Conservation (phyloP, 2,329 filamentous ascomycete species). For the Talaromyces sp. region DNA sequence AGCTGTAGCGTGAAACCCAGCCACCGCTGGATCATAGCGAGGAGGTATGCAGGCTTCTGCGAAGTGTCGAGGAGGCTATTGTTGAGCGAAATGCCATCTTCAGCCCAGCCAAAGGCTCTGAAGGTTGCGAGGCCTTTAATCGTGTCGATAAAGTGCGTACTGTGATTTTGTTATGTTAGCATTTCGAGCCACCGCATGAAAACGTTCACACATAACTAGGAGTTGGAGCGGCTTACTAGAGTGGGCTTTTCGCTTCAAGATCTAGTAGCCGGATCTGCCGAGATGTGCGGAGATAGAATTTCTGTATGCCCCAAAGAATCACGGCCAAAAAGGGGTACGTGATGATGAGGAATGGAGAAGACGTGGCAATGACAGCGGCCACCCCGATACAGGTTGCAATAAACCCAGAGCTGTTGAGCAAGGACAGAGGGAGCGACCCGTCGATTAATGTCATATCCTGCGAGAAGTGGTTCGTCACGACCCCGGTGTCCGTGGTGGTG, state of each 20-base stretch:
- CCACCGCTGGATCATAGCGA: constrained; percentile 55
- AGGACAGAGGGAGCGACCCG: constrained; percentile 36
- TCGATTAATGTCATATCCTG: constrained; percentile 42
- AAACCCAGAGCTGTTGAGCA: constrained; percentile 26
- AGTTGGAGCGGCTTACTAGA: constrained; percentile 23
- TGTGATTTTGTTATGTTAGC: not conserved
- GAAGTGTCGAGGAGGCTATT: constrained; percentile 47
- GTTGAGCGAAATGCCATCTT: constrained; percentile 24
- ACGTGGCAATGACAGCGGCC: constrained; percentile 18
- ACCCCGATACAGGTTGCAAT: constrained; percentile 28
- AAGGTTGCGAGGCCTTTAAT: constrained; percentile 54
- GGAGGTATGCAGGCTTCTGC: constrained; percentile 53
- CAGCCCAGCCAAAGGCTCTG: constrained; percentile 50
- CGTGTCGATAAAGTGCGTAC: constrained; percentile 29
- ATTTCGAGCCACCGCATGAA: not conserved
- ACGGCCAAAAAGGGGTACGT: constrained; percentile 8
- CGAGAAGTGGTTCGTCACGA: constrained; percentile 38
- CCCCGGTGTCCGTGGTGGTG: constrained; percentile 35
- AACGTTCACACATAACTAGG: not conserved
- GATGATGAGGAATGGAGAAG: constrained; percentile 22
- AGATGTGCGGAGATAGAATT: constrained; percentile 56
- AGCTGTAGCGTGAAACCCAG: constrained; percentile 48
- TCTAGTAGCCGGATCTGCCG: constrained; percentile 57
- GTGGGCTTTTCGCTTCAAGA: constrained; percentile 55
- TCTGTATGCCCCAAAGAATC: constrained; percentile 48